These are phyloP conservation scores for Phoenix roebelenii DNA, from an alignment of 176 grass and related monocot genomes.

Conservation along the genomic window DNA sequence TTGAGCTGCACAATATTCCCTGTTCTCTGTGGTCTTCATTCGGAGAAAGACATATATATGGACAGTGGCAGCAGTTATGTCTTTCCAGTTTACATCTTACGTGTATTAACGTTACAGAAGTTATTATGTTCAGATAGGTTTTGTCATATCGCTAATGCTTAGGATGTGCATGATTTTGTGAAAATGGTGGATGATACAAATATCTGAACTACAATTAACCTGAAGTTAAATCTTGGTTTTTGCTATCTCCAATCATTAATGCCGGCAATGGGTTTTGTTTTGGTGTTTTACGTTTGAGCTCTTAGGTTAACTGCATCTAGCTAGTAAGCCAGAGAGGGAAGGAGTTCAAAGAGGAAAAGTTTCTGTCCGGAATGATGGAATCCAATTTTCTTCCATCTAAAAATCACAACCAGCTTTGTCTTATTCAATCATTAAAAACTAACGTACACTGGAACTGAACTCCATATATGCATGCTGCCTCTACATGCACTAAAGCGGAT, in stretches of 20 bases:
- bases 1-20: too few species aligned
- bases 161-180: too few species aligned
- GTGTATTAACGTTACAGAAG: too few species aligned
- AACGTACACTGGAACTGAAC: conserved; percentile 10
- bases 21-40: conserved; percentile 2
- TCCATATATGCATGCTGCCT: conserved; percentile 10
- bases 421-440: conserved; percentile 13
- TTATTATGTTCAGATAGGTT: too few species aligned
- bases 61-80: background rate
- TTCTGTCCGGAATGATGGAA: conserved; percentile 8
- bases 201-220: too few species aligned
- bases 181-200: too few species aligned
- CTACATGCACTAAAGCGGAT: conserved; percentile 10
- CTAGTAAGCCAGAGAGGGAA: background rate
- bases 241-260: too few species aligned
- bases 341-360: background rate
- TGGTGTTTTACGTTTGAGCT: too few species aligned
- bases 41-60: conserved; percentile 10
- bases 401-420: conserved; percentile 4
- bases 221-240: too few species aligned
- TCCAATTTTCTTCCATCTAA: conserved; percentile 1
- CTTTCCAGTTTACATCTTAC: background rate
- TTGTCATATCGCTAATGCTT: too few species aligned
- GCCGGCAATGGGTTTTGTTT: too few species aligned
- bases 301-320: too few species aligned